phyloP scores from a whole-genome alignment of 169 alveolate species.

The Cystoisospora suis region DNA sequence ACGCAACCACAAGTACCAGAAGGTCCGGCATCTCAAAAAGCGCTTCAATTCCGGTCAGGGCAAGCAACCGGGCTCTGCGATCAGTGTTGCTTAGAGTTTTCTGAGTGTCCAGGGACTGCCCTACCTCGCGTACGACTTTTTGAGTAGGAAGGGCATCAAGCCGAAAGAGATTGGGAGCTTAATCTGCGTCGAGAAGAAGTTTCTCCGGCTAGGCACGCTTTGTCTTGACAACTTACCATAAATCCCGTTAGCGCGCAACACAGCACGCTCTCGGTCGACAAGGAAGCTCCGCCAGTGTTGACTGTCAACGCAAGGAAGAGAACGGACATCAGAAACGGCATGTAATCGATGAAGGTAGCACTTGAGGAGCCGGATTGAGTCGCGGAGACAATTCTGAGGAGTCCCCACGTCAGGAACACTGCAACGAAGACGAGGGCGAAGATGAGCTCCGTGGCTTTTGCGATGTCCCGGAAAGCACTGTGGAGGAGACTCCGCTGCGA shows the following conservation, averaged over 20 bases:
- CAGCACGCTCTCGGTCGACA: too few relatives aligned
- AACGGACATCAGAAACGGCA: not conserved
- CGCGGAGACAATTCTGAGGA: not conserved
- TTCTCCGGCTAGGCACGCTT: not conserved
- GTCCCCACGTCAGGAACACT: not conserved
- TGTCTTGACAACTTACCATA: not conserved
- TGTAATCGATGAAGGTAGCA: not conserved
- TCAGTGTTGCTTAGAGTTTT: not conserved
- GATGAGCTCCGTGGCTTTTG: slow-evolving; percentile 44
- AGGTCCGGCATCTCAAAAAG: slow-evolving; percentile 43
- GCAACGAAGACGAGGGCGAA: slow-evolving; percentile 19
- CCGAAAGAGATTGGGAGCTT: not conserved
- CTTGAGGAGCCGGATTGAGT: not conserved
- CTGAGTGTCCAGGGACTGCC: not conserved
- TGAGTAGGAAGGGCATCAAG: not conserved
- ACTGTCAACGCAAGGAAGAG: not conserved
- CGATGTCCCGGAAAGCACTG: slow-evolving; percentile 40
- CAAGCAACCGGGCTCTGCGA: slow-evolving; percentile 27
- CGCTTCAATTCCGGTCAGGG: slow-evolving; percentile 43
- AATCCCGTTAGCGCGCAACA: not conserved
- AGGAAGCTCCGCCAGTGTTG: not conserved
- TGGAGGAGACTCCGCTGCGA: not conserved
- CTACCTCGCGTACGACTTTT: not conserved
- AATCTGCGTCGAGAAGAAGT: not conserved
- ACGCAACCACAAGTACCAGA: not conserved